Percentiles rank a stretch among this genome's conserved stretches.
Evolutionary conservation across 139 green algal species (phyloP).

Genomic region (Chlorella sp.): DNA sequence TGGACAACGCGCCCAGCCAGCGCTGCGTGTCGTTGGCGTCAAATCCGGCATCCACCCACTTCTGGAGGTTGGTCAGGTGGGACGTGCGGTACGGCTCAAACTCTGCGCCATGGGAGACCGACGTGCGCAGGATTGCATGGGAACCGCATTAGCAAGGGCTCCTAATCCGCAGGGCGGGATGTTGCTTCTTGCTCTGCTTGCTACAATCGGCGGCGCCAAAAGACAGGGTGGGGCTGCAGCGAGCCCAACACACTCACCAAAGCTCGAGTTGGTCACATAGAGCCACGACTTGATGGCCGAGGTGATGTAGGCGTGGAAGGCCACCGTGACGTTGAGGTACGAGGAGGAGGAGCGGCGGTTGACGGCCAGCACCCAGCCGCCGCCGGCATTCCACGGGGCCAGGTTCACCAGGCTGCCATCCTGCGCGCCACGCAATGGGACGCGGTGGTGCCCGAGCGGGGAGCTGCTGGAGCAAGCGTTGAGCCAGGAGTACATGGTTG

Average conservation of each 20-base stretch:
- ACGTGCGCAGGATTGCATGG: no score
- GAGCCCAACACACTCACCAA: neutral
- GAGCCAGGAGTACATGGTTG: no score
- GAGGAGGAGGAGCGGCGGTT: neutral
- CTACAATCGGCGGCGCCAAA: no score
- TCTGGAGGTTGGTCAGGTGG: conserved; percentile 11
- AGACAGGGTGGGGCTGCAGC: no score
- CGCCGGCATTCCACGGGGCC: neutral
- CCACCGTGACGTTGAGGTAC: neutral
- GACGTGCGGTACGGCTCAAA: conserved; percentile 20
- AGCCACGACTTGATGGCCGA: neutral
- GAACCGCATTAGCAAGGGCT: no score
- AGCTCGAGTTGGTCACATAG: neutral
- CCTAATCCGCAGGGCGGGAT: no score
- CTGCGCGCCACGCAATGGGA: no score
- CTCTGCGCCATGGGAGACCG: no score
- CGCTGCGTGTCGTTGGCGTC: conserved; percentile 6
- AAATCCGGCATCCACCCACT: conserved; percentile 12
- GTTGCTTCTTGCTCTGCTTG: no score
- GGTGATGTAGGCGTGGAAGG: neutral
- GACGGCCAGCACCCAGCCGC: neutral
- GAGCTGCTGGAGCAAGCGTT: no score
- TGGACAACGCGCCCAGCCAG: conserved; percentile 9
- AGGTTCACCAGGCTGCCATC: neutral
- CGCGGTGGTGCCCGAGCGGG: no score